These are phyloP conservation scores for Schwanniomyces occidentalis DNA, from an alignment of 805 yeast genomes.

Conservation along the genomic window DNA sequence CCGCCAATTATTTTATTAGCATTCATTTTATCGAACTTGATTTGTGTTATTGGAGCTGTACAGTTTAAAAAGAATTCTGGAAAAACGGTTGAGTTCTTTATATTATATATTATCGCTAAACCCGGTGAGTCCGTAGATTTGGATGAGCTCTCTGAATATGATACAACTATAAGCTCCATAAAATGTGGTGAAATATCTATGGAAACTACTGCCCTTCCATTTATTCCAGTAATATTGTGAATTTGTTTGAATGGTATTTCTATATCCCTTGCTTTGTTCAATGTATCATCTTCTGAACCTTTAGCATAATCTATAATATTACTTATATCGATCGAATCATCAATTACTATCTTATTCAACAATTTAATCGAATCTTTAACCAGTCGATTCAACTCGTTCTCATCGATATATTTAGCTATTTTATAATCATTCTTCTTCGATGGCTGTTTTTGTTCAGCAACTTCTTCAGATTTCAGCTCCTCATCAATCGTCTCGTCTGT, in stretches of 20 bases:
- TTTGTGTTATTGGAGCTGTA: conserved; percentile 36
- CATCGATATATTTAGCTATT: conserved; percentile 13
- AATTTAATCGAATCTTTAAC: conserved; percentile 24
- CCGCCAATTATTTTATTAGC: conserved; percentile 49
- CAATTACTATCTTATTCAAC: conserved; percentile 19
- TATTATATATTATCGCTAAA: conserved; percentile 36
- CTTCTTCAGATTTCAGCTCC: not conserved
- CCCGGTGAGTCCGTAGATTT: conserved; percentile 18
- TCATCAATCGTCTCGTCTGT: conserved; percentile 5
- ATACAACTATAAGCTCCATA: conserved; percentile 30
- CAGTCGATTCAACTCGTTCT: conserved; percentile 17
- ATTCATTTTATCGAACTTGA: conserved; percentile 40
- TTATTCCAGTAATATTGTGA: conserved; percentile 1
- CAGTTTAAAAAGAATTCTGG: conserved; percentile 44
- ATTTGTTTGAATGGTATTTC: conserved; percentile 1
- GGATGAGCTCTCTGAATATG: conserved; percentile 7
- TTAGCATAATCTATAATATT: conserved; percentile 4
- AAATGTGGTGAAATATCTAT: conserved; percentile 35
- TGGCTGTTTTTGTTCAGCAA: conserved; percentile 3
- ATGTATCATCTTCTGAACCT: not conserved
- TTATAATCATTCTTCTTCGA: conserved; percentile 3
- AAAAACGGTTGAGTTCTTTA: conserved; percentile 8
- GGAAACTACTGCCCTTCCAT: conserved; percentile 15
- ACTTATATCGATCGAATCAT: conserved; percentile 9
- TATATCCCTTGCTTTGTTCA: not conserved